Conservation (phyloP, 2,329 filamentous ascomycete species). For the Fusarium domesticum region DNA sequence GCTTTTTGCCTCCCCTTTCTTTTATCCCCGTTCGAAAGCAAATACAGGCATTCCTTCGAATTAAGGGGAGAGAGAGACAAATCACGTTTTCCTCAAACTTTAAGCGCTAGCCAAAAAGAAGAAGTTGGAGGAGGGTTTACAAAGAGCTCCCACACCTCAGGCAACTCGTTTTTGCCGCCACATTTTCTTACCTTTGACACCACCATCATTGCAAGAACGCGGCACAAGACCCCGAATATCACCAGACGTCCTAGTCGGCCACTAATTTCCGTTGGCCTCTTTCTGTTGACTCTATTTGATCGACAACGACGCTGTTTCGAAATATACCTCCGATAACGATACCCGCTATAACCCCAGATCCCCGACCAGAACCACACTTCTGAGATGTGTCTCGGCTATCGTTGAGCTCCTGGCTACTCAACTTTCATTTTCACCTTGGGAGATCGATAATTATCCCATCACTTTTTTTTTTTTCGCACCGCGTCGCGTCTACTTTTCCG, state of each 20-base stretch:
- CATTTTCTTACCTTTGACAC: not conserved
- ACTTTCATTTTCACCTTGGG: conserved; percentile 11
- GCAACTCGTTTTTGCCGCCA: not conserved
- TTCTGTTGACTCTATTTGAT: not conserved
- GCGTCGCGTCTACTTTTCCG: conserved; percentile 4
- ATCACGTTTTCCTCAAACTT: not conserved
- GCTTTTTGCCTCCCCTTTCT: too few relatives aligned
- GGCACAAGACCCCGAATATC: conserved; percentile 17
- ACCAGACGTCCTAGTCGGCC: conserved; percentile 5
- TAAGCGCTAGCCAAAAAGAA: not conserved
- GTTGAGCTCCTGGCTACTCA: conserved; percentile 18
- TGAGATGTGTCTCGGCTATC: conserved; percentile 30
- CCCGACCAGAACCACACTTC: conserved; percentile 10
- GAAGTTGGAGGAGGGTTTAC: not conserved
- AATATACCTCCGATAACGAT: conserved; percentile 8
- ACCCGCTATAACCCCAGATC: conserved; percentile 12
- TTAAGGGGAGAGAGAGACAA: not conserved
- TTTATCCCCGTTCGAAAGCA: too few relatives aligned
- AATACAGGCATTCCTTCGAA: too few relatives aligned
- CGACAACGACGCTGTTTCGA: not conserved
- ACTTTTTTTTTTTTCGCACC: conserved; percentile 1
- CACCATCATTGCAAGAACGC: not conserved
- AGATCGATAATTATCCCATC: conserved; percentile 4
- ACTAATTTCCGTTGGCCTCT: not conserved
- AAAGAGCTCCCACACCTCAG: not conserved